Conservation (phyloP, 2,329 filamentous ascomycete species). For the Beauveria bassiana region DNA sequence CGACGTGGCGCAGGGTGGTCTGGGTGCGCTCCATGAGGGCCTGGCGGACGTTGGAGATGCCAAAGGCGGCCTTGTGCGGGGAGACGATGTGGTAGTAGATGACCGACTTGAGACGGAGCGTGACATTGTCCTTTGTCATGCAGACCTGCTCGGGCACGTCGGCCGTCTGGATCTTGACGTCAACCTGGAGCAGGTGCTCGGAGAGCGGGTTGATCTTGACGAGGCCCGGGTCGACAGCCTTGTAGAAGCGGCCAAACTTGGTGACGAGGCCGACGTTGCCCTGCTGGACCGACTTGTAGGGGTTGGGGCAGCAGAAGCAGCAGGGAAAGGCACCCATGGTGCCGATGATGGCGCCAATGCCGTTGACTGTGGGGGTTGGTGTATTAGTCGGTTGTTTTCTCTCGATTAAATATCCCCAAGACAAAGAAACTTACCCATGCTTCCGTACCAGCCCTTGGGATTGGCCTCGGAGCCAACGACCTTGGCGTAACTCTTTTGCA, state of each 20-base stretch:
- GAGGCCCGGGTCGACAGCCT: slow-evolving; percentile 91
- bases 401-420: background rate
- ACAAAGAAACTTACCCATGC: slow-evolving; percentile 57
- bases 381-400: background rate
- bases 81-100: slow-evolving; percentile 98
- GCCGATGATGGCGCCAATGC: slow-evolving; percentile 66
- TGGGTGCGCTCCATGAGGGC: slow-evolving; percentile 97
- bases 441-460: slow-evolving; percentile 81
- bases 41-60: slow-evolving; percentile 88
- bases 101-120: slow-evolving; percentile 84
- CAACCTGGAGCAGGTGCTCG: slow-evolving; percentile 82
- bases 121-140: slow-evolving; percentile 99
- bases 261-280: slow-evolving; percentile 93
- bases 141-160: slow-evolving; percentile 94
- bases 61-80: slow-evolving; percentile 94
- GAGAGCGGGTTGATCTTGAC: slow-evolving; percentile 96
- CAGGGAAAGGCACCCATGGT: slow-evolving; percentile 81
- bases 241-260: slow-evolving; percentile 91
- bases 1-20: slow-evolving; percentile 92
- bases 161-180: slow-evolving; percentile 99
- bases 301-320: slow-evolving; percentile 88
- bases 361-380: slow-evolving; percentile 48
- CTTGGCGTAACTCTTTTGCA: slow-evolving; percentile 73
- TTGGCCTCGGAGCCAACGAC: slow-evolving; percentile 57
- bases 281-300: slow-evolving; percentile 85